These are phyloP conservation scores for Kappamyces sp. DNA, from an alignment of 192 early-diverging fungal genomes.

Conservation along the genomic window DNA sequence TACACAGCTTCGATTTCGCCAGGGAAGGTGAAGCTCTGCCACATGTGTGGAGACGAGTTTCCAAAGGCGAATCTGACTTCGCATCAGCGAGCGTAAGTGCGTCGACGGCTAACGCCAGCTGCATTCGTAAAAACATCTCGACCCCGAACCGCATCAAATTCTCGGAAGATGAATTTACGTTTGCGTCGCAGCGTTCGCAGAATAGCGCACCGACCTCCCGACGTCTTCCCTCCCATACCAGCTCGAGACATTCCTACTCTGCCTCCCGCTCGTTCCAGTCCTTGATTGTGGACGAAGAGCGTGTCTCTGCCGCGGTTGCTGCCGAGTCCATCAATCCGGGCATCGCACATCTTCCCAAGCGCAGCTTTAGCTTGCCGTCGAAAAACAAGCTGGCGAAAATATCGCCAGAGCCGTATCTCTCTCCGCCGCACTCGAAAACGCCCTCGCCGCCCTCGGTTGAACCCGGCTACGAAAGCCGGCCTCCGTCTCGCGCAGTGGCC, in stretches of 20 bases:
- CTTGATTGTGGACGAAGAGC: background rate
- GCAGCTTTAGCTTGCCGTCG: too few species aligned
- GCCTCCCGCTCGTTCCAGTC: background rate
- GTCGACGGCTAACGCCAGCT: background rate
- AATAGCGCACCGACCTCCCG: background rate
- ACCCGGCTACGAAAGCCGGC: too few species aligned
- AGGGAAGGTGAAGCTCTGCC: conserved; percentile 25
- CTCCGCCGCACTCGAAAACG: too few species aligned
- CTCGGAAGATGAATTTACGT: conserved; percentile 12
- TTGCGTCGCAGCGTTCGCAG: background rate
- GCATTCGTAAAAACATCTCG: conserved; percentile 4
- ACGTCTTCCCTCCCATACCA: too few species aligned
- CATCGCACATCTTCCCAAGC: background rate
- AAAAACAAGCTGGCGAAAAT: too few species aligned
- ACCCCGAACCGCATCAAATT: background rate
- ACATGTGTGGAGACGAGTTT: conserved; percentile 34
- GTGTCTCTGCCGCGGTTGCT: background rate
- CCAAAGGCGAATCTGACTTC: conserved; percentile 27
- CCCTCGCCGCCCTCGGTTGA: too few species aligned
- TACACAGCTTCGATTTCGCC: too few species aligned
- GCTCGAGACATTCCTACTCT: background rate
- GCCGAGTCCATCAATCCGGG: background rate
- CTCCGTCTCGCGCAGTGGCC: too few species aligned
- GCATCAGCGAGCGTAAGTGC: conserved; percentile 33
- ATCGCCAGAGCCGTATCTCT: too few species aligned